Conservation (phyloP, 768 basidiomycete species). For the Macrocybe gigantea region DNA sequence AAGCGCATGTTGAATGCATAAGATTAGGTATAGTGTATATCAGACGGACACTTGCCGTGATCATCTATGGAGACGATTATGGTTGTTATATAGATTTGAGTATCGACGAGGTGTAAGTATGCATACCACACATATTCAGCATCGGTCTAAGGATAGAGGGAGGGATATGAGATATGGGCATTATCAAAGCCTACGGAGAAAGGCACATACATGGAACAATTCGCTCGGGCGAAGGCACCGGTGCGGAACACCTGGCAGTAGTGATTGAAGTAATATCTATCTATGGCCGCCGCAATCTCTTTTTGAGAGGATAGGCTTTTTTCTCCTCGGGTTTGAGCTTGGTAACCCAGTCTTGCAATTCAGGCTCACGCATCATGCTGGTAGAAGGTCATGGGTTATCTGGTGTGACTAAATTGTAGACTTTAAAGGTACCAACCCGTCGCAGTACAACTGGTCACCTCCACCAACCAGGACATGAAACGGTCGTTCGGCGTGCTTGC, state of each 20-base stretch:
- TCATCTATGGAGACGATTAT: constrained; percentile 48
- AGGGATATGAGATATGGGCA: constrained; percentile 4
- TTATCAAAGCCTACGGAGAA: constrained; percentile 1
- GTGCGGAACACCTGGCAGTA: constrained; percentile 84
- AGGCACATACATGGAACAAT: constrained; percentile 75
- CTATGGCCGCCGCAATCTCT: constrained; percentile 71
- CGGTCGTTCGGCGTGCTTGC: constrained; percentile 71
- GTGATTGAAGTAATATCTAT: constrained; percentile 87
- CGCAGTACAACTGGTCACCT: constrained; percentile 90
- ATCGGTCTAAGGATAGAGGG: constrained; percentile 50
- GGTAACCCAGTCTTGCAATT: constrained; percentile 81
- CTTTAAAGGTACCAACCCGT: constrained; percentile 40
- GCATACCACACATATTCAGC: constrained; percentile 80
- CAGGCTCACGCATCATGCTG: constrained; percentile 81
- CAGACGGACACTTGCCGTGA: constrained; percentile 49
- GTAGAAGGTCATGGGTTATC: not conserved
- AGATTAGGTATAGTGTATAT: not conserved
- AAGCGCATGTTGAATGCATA: not conserved
- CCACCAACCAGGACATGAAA: constrained; percentile 94
- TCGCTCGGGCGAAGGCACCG: constrained; percentile 88
- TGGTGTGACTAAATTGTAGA: not conserved
- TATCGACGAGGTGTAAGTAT: not conserved
- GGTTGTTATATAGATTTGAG: not conserved
- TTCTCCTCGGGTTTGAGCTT: constrained; percentile 54
- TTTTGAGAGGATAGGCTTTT: constrained; percentile 52